phyloP scores from a whole-genome alignment of 75 land plant species.

The Cryptomeria japonica region DNA sequence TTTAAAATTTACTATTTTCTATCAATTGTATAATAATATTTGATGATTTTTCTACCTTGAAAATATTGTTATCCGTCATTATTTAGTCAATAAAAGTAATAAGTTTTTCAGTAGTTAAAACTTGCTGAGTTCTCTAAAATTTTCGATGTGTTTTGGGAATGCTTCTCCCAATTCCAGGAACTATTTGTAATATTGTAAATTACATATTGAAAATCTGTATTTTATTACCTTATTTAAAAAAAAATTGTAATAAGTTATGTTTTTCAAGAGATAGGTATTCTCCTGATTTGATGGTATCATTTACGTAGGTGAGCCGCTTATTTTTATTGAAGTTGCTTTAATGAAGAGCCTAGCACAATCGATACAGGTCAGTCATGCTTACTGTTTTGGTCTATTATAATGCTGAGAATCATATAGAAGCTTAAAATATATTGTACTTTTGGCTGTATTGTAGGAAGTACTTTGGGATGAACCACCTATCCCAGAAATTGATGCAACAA shows the following conservation, averaged over 20 bases:
- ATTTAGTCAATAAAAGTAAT: not conserved
- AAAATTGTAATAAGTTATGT: not conserved
- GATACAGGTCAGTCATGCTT: slow-evolving; percentile 58
- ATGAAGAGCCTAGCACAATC: slow-evolving; percentile 62
- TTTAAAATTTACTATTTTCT: not conserved
- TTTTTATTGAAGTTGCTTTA: slow-evolving; percentile 96
- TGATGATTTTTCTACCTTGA: not conserved
- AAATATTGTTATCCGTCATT: not conserved
- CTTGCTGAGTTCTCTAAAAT: not conserved
- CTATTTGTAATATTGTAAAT: not conserved
- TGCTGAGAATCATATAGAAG: not conserved
- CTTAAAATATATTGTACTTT: not conserved
- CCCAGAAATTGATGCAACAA: slow-evolving; percentile 73
- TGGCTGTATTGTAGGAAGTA: slow-evolving; percentile 61
- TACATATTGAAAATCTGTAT: not conserved
- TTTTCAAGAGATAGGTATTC: not conserved
- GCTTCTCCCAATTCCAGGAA: not conserved
- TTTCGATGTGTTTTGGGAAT: not conserved
- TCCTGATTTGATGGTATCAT: not conserved
- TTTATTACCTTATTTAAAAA: not conserved
- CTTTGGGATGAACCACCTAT: slow-evolving; percentile 81
- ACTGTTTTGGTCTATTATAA: not conserved
- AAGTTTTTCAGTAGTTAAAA: not conserved
- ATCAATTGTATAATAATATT: no score
- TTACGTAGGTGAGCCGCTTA: slow-evolving; percentile 84